Base-by-base conservation (phyloP, 1,139 yeast genomes). In the Kurtzmaniella quercitrusa region DNA sequence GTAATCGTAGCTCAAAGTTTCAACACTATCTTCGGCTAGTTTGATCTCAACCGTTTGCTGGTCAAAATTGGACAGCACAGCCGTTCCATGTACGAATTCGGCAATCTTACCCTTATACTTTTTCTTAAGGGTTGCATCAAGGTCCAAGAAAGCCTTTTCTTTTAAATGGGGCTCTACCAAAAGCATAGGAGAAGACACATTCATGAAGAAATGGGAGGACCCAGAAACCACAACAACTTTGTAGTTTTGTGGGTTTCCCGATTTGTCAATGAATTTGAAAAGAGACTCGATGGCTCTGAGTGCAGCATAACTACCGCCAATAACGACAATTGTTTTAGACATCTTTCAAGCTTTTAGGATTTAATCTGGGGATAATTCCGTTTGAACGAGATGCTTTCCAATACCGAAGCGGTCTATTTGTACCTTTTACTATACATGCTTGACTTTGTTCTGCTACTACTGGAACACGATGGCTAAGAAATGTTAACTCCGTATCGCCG, bases 251-350 rank as follows among this genome's bases (percentile, higher is more conserved):
- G 55, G 59, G n/a, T 49, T 34, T 18, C 44, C 37, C 4, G 43
- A 34, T 1, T 44, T 38, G 6, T 50, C 54, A 17, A 37, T 37
- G 14, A 39, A 45, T 12, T 48, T 44, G 16, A 53, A 46, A 7
- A 59, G 40, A 1, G 51, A 45, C 25, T 58, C 58, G 9, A 61
- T 59, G 3, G 70, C 67, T 8, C 41, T 34, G n/a, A 58, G 48
- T 3, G 62, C 73, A 7, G 67, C 69, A 45, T 51, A 66, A 1
- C 70, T 67, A 3, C 65, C 70, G 7, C 73, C 73, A 16, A 68
- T 51, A n/a, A 68, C 60, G 2, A 65, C 61, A 16, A 66, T 40
- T 17, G 46, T 25, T 45, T 38, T 44, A 18, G 25, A 23, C 25
- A 23, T 23, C 10, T 23, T 23, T 23, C 10, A 23, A 23, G 25